Base-by-base conservation (phyloP, 495 filamentous ascomycete genomes). In the Hyphodiscus hymeniophilus region DNA sequence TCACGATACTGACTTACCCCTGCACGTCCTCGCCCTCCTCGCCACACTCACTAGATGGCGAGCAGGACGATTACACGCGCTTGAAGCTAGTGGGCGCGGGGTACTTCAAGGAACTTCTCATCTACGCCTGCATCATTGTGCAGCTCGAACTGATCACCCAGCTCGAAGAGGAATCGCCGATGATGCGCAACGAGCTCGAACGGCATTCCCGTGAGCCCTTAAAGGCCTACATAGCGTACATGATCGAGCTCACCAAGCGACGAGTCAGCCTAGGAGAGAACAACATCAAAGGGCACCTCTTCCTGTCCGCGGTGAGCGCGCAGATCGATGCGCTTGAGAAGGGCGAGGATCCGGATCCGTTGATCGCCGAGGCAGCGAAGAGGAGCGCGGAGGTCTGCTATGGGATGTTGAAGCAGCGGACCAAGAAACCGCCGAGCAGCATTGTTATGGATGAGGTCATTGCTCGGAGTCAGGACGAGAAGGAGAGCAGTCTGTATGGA, bases 1-100 rank as follows among this genome's bases (percentile, higher is more conserved):
- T 73, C 24, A 68, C 68, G 30, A 63, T 75, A 2, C 66, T 64
- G 50, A 60, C 60, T 13, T 50, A 60, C 58, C 15, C 38, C 40
- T 33, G 43, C 26, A 20, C 40, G 31, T 31, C 49, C 44, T 13
- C 16, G 11, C n/a, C 36, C 6, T 8, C 36, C 7, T 28, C 38
- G 15, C 11, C 12, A 11, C 39, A 22, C 17, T 12, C 41, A 2
- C 30, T n/a, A 2, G 28, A 13, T 12, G 26, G 26, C 5, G 6
- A 13, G 28, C 12, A 22, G 7, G 53, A 55, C 20, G 50, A 50
- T 10, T 62, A 52, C 32, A 44, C 45, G 0, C 41, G 50, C 13
- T 44, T 59, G 22, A 51, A 48, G 24, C 28, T 43, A 7, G 39
- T 48, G 3, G 30, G 40, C 13, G 59, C 52, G 7, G 54, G 56